Conservation (phyloP, 495 filamentous ascomycete genomes). For the Xylona heveae region DNA sequence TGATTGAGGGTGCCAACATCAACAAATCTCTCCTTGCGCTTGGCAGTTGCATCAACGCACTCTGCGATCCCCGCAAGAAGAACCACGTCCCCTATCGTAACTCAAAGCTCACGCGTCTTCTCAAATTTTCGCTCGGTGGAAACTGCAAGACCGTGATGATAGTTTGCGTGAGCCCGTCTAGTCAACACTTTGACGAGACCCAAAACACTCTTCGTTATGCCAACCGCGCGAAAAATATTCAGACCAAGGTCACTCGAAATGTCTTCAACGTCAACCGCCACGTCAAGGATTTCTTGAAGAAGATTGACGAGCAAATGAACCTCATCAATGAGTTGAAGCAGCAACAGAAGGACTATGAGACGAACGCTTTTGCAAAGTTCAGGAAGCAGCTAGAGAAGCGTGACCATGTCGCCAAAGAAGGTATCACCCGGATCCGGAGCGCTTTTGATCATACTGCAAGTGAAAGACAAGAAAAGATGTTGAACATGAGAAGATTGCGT, state of each 20-base stretch:
- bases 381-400: slow-evolving; percentile 71
- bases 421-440: slow-evolving; percentile 51
- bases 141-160: slow-evolving; percentile 99
- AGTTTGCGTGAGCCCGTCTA: slow-evolving; percentile 92
- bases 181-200: slow-evolving; percentile 93
- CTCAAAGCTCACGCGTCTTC: slow-evolving; percentile 84
- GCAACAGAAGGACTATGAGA: slow-evolving; percentile 82
- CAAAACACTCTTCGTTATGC: slow-evolving; percentile 97
- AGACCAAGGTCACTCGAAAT: slow-evolving; percentile 95
- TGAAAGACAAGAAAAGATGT: slow-evolving; percentile 59
- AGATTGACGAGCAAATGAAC: slow-evolving; percentile 89
- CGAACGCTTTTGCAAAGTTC: slow-evolving; percentile 70
- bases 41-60: slow-evolving; percentile 95
- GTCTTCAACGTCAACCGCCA: slow-evolving; percentile 98
- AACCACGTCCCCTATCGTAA: slow-evolving; percentile 96
- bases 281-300: slow-evolving; percentile 94
- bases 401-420: slow-evolving; percentile 56
- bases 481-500: slow-evolving; percentile 59
- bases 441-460: slow-evolving; percentile 68
- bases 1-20: slow-evolving; percentile 94
- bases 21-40: slow-evolving; percentile 93
- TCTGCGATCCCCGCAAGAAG: slow-evolving; percentile 80
- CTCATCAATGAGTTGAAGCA: slow-evolving; percentile 85
- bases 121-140: slow-evolving; percentile 93
- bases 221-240: slow-evolving; percentile 97